Percentiles rank a stretch among this genome's conserved stretches.
Conservation (phyloP, 768 basidiomycete genomes). For the Suillus subaureus region DNA sequence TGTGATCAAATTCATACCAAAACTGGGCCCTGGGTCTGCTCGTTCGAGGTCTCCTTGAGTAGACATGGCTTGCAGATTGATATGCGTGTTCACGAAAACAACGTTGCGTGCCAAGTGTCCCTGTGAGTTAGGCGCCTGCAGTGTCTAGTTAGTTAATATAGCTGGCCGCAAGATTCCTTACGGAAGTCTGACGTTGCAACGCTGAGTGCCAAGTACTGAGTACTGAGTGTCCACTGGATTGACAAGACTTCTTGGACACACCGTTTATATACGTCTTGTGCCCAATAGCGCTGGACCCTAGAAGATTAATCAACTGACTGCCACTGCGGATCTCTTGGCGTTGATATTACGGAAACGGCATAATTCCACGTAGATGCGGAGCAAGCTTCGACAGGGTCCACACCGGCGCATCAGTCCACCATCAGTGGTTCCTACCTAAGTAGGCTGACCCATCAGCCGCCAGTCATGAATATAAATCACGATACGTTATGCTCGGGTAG, state of each 20-base stretch:
- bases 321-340: neutral
- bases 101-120: neutral
- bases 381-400: too few species aligned
- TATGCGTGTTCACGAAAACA: too few species aligned
- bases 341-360: neutral
- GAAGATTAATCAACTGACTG: neutral
- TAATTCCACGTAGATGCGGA: neutral
- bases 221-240: neutral
- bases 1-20: neutral
- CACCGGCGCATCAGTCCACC: too few species aligned
- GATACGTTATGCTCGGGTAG: too few species aligned
- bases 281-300: neutral
- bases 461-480: too few species aligned
- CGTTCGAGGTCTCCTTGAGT: neutral
- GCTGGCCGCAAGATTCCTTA: neutral
- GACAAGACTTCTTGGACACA: neutral
- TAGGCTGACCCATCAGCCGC: too few species aligned
- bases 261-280: neutral
- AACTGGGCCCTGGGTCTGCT: neutral
- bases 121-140: neutral
- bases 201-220: too few species aligned
- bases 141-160: neutral
- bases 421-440: too few species aligned
- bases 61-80: conserved; percentile 22
- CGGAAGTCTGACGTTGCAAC: too few species aligned